Base-by-base conservation (phyloP, 371 early-diverging fungal genomes). In the Dinochytrium kinnereticum region DNA sequence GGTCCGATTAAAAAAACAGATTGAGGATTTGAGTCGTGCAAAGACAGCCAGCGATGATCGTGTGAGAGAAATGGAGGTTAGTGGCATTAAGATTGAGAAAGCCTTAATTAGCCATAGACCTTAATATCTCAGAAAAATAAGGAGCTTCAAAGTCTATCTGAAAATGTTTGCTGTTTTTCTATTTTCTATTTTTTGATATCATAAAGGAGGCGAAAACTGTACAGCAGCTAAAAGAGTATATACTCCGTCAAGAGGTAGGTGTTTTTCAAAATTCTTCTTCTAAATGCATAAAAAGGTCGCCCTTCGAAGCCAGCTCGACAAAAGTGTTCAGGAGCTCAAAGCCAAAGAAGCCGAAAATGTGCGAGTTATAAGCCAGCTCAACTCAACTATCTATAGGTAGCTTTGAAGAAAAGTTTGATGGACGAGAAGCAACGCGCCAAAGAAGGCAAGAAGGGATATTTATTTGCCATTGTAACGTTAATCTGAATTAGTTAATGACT, bases 161-260 rank as follows among this genome's bases (percentile, higher is more conserved):
- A 55, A 10, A 19, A 55, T 55, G 57, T 55, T 17, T 7, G 7
- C 26, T 30, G 57, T 19, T 44, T 44, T 44, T 19, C 19, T 44
- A 30, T 10, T 55, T 30, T 19, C 26, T 17, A 55, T 55, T 10
- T n/a, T 49, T 13, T 49, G 49, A n/a, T 55, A 55, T 17, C 57
- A 30, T 30, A 15, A 7, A 15, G 24, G 57, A 24, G 10, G 24
- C 57, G 26, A 30, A 30, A 30, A 30, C 57, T 7, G 37, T 61
- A 7, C 10, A 28, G 34, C 61, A 61, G 36, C 30, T 61, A 19
- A 61, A 37, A 24, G 61, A 61, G 7, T 61, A 33, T 26, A 10
- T 34, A 33, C 7, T 33, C 61, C 61, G 61, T 10, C 30, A 61
- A 37, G 61, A 61, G 61, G 61, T 61, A 17, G 26, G 34, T 34